Conservation (phyloP, 768 basidiomycete genomes). For the Calocybe gangraenosa region DNA sequence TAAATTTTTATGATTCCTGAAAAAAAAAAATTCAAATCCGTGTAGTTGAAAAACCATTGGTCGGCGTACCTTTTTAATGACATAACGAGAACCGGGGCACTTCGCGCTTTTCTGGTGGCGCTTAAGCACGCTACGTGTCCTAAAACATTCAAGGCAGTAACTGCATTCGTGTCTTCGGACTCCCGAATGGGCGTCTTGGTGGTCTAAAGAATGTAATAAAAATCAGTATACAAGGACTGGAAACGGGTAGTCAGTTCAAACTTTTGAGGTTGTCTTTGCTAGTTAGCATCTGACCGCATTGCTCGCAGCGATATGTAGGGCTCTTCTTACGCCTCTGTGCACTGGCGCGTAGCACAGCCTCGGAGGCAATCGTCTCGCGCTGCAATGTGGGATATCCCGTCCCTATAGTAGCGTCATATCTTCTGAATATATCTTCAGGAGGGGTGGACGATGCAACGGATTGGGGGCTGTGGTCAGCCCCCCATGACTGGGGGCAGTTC, state of each 20-base stretch:
- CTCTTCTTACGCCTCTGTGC: constrained; percentile 14
- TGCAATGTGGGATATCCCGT: constrained; percentile 9
- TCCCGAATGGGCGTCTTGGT: constrained; percentile 13
- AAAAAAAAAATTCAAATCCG: too few relatives aligned
- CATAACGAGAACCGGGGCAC: constrained; percentile 9
- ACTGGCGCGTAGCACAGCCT: constrained; percentile 15
- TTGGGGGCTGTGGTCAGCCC: background rate
- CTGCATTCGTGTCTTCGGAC: constrained; percentile 14
- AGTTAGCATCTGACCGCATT: constrained; percentile 13
- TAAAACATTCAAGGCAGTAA: constrained; percentile 13
- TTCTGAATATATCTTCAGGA: constrained; percentile 8
- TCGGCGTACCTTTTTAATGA: background rate
- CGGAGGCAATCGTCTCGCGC: constrained; percentile 17
- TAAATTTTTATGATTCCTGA: too few relatives aligned
- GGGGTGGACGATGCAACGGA: constrained; percentile 6
- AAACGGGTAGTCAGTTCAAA: background rate
- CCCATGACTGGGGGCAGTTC: background rate
- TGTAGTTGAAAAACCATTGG: too few relatives aligned
- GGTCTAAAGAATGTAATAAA: constrained; percentile 5
- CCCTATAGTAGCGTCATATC: constrained; percentile 3
- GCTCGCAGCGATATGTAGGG: constrained; percentile 1
- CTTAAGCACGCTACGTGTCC: constrained; percentile 18
- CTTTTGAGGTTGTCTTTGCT: constrained; percentile 17
- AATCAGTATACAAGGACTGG: background rate
- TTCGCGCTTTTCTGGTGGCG: constrained; percentile 17